Percentiles rank a stretch among this genome's conserved stretches.
phyloP scores from a whole-genome alignment of 2,329 filamentous ascomycete genomes.

The Epichloe sp. region DNA sequence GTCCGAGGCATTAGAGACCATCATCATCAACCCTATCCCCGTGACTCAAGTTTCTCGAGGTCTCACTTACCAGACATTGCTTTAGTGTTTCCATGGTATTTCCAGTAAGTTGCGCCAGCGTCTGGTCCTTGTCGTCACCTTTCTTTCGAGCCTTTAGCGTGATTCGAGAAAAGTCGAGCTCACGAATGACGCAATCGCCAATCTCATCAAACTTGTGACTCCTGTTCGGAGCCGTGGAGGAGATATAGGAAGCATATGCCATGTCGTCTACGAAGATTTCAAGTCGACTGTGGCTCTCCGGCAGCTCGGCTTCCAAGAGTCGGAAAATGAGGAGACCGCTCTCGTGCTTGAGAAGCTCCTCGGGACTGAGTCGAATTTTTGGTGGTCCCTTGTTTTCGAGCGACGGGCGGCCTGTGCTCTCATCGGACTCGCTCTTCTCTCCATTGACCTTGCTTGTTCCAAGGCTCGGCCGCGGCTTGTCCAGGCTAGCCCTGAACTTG shows the following conservation, averaged over 20 bases:
- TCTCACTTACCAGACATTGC: conserved; percentile 58
- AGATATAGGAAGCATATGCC: conserved; percentile 78
- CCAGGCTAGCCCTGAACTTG: conserved; percentile 29
- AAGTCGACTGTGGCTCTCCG: conserved; percentile 60
- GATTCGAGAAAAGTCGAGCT: conserved; percentile 90
- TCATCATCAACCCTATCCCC: too few species aligned
- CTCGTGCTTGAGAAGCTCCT: conserved; percentile 77
- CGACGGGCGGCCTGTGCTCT: conserved; percentile 19
- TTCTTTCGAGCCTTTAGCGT: conserved; percentile 79
- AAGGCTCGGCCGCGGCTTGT: conserved; percentile 9
- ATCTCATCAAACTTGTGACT: conserved; percentile 75
- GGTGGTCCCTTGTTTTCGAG: conserved; percentile 42
- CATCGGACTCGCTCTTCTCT: conserved; percentile 15
- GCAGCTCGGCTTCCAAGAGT: conserved; percentile 77
- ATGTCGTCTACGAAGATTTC: conserved; percentile 93
- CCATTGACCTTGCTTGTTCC: conserved; percentile 3
- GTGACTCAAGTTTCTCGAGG: background rate
- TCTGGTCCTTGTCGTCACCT: conserved; percentile 60
- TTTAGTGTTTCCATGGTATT: conserved; percentile 79
- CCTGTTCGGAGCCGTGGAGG: conserved; percentile 58
- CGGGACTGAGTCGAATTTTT: conserved; percentile 64
- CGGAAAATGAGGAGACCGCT: conserved; percentile 91
- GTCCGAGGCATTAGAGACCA: background rate
- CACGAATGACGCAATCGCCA: conserved; percentile 89
- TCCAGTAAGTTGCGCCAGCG: conserved; percentile 70